Base-by-base conservation (phyloP, 192 early-diverging fungal genomes). In the Entrophospora sp. region DNA sequence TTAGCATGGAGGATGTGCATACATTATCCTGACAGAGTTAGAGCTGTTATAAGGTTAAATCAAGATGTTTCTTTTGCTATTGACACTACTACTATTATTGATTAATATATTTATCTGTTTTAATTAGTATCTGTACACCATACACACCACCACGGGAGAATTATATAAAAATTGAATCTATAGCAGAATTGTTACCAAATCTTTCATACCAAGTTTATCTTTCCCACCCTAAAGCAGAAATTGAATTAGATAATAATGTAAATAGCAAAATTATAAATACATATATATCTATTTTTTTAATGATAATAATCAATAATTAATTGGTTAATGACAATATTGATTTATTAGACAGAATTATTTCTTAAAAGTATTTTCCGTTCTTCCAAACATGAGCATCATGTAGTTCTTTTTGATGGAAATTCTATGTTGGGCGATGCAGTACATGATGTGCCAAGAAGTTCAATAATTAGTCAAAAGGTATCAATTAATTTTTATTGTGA, bases 1-100 rank as follows among this genome's bases (percentile, higher is more conserved):
- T 35, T 77, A 1, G 72, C 40, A 18, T 88, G 85, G 84, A 64
- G 79, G n/a, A 66, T 85, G 27, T 73, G 75, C 9, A 64, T 78
- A 40, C 78, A 73, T 61, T 82, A 81, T 64, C 84, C 88, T 7
- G 77, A 87, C 20, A 80, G 83, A 16, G 79, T 85, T 10, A 61
- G 44, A 2, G 75, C 83, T 13, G 67, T 86, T 6, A 69, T 71
- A 57, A 65, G 67, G 69, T 69, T 69, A 3, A 43, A 28, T 12
- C 4, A 18, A 12, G 18, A 5, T 4, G 14, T 34, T 24, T 8
- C 30, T n/a, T 34, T 36, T 32, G 37, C 22, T 13, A 55, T 24
- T 2, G 2, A 27, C 9, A 24, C 8, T 12, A 55, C 42, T 55
- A 5, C 20, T 42, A 16, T 28, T 3, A 9, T n/a, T n/a, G n/a